Evolutionary conservation across 345 rosid genomes (phyloP).

Genomic region (Toxicodendron radicans): DNA sequence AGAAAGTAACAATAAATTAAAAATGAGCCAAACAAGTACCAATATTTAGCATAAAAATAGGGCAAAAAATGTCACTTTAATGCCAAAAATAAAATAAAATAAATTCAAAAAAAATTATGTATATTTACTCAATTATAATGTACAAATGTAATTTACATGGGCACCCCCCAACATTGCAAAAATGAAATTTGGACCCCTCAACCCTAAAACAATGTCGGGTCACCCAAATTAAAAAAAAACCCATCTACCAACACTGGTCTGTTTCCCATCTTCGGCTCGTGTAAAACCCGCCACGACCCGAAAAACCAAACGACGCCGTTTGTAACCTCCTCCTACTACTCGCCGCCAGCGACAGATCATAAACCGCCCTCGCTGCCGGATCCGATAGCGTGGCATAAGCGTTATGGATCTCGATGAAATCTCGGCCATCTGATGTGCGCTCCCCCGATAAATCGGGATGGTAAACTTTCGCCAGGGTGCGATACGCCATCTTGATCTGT

Average conservation of each 20-base stretch:
- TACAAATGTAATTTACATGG: too few relatives aligned
- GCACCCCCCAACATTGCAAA: too few relatives aligned
- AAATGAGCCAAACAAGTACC: constrained; percentile 37
- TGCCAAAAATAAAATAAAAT: too few relatives aligned
- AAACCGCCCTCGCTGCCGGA: constrained; percentile 67
- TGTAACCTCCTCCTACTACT: constrained; percentile 17
- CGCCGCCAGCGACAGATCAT: constrained; percentile 52
- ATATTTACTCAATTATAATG: too few relatives aligned
- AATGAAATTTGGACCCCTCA: too few relatives aligned
- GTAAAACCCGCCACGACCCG: constrained; percentile 22
- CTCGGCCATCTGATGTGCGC: constrained; percentile 41
- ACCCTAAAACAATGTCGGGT: background rate
- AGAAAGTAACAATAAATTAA: too few relatives aligned
- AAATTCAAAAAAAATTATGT: background rate
- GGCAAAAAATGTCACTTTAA: background rate
- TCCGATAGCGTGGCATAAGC: constrained; percentile 77
- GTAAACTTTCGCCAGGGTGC: constrained; percentile 59
- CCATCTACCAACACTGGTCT: constrained; percentile 81
- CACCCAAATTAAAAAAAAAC: background rate
- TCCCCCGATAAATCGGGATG: constrained; percentile 60
- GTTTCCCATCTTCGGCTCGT: constrained; percentile 82
- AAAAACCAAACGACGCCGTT: background rate
- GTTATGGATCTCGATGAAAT: constrained; percentile 67
- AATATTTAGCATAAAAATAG: constrained; percentile 50
- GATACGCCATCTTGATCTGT: constrained; percentile 73